Conservation (phyloP, 2,329 filamentous ascomycete species). For the Colletotrichum lindemuthianum region DNA sequence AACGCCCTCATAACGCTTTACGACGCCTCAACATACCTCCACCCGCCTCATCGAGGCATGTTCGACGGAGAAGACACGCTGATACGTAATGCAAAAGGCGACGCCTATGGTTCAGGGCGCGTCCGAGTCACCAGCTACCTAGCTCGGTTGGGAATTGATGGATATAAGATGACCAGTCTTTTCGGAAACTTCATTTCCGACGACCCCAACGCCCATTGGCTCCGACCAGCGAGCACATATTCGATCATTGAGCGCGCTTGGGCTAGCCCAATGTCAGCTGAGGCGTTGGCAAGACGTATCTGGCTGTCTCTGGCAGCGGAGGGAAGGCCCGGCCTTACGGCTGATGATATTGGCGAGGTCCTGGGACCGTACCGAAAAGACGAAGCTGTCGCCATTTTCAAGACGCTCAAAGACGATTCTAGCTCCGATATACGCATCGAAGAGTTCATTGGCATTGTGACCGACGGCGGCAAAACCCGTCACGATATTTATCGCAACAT, state of each 20-base stretch:
- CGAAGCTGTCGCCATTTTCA: slow-evolving; percentile 39
- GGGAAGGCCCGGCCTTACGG: slow-evolving; percentile 37
- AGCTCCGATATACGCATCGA: slow-evolving; percentile 42
- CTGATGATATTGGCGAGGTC: slow-evolving; percentile 41
- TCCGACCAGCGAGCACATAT: slow-evolving; percentile 41
- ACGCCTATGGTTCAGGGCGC: slow-evolving; percentile 38
- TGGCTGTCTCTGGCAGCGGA: slow-evolving; percentile 43
- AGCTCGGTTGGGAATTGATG: slow-evolving; percentile 40
- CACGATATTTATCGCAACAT: slow-evolving; percentile 43
- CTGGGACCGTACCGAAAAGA: slow-evolving; percentile 40
- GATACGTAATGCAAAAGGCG: slow-evolving; percentile 41
- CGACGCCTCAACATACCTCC: slow-evolving; percentile 41
- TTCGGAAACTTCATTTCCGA: slow-evolving; percentile 42
- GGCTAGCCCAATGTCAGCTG: slow-evolving; percentile 40
- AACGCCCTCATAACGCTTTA: slow-evolving; percentile 42
- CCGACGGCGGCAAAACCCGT: slow-evolving; percentile 40
- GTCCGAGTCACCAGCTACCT: slow-evolving; percentile 40
- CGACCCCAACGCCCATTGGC: slow-evolving; percentile 40
- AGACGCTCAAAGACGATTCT: slow-evolving; percentile 37
- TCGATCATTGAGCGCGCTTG: slow-evolving; percentile 41
- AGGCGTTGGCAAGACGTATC: slow-evolving; percentile 41
- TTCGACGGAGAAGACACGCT: slow-evolving; percentile 40
- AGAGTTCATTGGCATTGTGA: slow-evolving; percentile 42
- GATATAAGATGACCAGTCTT: slow-evolving; percentile 40
- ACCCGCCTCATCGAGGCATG: slow-evolving; percentile 36